These are phyloP conservation scores for Pelargonium citronellum DNA, from an alignment of 441 rosid species.

Conservation along the genomic window DNA sequence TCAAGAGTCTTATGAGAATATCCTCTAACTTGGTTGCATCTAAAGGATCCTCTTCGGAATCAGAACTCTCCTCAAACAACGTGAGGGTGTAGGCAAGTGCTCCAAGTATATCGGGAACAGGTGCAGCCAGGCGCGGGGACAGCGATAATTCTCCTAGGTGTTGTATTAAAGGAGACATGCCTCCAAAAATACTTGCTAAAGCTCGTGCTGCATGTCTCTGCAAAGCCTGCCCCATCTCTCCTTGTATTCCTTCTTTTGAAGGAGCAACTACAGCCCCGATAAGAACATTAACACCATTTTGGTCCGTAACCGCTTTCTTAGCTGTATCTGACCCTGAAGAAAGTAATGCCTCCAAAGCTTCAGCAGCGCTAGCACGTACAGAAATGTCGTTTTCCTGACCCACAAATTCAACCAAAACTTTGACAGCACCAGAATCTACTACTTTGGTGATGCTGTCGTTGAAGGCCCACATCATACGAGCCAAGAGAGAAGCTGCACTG, in stretches of 20 bases:
- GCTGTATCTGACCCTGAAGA: slow-evolving; percentile 61
- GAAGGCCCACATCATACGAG: slow-evolving; percentile 62
- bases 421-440: slow-evolving; percentile 68
- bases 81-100: slow-evolving; percentile 78
- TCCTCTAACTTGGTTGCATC: slow-evolving; percentile 55
- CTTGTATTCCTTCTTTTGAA: slow-evolving; percentile 73
- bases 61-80: slow-evolving; percentile 47
- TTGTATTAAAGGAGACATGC: slow-evolving; percentile 61
- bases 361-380: slow-evolving; percentile 72
- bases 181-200: slow-evolving; percentile 73
- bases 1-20: slow-evolving; percentile 49
- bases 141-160: slow-evolving; percentile 63
- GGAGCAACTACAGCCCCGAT: slow-evolving; percentile 80
- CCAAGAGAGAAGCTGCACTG: slow-evolving; percentile 89
- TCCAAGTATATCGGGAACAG: slow-evolving; percentile 75
- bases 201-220: slow-evolving; percentile 67
- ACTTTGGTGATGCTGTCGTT: slow-evolving; percentile 56
- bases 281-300: slow-evolving; percentile 56
- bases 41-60: slow-evolving; percentile 40
- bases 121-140: slow-evolving; percentile 69
- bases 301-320: slow-evolving; percentile 53
- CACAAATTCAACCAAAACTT: slow-evolving; percentile 60
- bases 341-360: slow-evolving; percentile 67
- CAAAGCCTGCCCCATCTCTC: slow-evolving; percentile 51
- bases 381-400: slow-evolving; percentile 47